Evolutionary conservation across 768 basidiomycete genomes (phyloP), one percentile per base, ranked within the genome.

Genomic region (Suillus occidentalis): DNA sequence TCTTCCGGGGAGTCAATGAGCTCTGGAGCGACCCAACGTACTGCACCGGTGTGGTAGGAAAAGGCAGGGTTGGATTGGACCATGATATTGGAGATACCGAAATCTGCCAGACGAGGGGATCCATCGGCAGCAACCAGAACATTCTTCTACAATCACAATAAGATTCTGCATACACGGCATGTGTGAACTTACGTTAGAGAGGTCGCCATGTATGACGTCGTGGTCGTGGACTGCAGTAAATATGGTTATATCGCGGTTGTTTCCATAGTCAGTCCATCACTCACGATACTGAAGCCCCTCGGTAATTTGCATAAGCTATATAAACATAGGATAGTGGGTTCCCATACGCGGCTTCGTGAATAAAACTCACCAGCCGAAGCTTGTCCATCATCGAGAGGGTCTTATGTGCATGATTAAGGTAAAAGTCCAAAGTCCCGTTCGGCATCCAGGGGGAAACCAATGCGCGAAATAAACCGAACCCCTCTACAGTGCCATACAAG

Each of bases 381-480:
- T 80, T 76, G 59, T 81, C 77, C 28, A 73, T 66, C 55, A 76
- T 72, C 7, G 74, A 72, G 37, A 81, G 63, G 31, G 78, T 73
- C 64, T 80, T 77, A 12, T 77, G 79, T 65, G 64, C 73, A 31
- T 69, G 68, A 57, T 78, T 76, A 68, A 82, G 72, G 65, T 81
- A 79, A 61, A 75, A 78, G 59, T 72, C 76, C 13, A 79, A 72
- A 66, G 74, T 80, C 18, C 81, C 81, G 43, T 80, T 73, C 45
- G 79, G 75, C 62, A 77, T 68, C 81, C 81, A 82, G n/a, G 81
- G 80, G 58, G 80, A 81, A 6, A 81, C 80, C 75, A 82, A 76
- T 9, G 77, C 74, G n/a, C 55, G 55, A 37, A 62, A 79, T 25
- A 70, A 75, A 16, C 80, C 80, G 63, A 81, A 80, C 43, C 75